phyloP scores from a whole-genome alignment of 2,329 filamentous ascomycete genomes.

The Venturia carpophila region DNA sequence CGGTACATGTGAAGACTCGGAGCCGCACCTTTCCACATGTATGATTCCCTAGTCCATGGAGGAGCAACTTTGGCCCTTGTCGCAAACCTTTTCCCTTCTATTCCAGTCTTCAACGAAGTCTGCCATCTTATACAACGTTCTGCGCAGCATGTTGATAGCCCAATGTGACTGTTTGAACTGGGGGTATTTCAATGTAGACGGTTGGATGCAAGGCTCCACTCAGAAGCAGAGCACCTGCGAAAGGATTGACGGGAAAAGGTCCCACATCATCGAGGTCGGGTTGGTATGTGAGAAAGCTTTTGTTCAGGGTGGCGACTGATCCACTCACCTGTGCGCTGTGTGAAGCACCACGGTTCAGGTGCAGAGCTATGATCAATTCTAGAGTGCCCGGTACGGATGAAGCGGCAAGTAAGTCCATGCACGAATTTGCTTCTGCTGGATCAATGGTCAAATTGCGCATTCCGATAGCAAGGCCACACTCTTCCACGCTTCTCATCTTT shows the following conservation, averaged over 20 bases:
- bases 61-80: not conserved
- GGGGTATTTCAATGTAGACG: not conserved
- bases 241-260: not conserved
- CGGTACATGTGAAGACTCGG: not conserved
- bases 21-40: not conserved
- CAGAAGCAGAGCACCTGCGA: slow-evolving; percentile 5
- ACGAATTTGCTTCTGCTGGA: not conserved
- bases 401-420: not conserved
- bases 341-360: not conserved
- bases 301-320: slow-evolving; percentile 6
- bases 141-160: not conserved
- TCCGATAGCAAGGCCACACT: not conserved
- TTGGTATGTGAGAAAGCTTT: not conserved
- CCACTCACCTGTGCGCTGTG: slow-evolving; percentile 13
- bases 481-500: not conserved
- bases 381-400: not conserved
- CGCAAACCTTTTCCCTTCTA: not conserved
- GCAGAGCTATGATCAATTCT: not conserved
- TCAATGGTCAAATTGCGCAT: not conserved
- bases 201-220: not conserved
- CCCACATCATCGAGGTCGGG: not conserved
- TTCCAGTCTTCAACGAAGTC: slow-evolving; percentile 5
- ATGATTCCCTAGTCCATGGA: not conserved
- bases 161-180: not conserved
- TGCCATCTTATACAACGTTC: not conserved